phyloP scores from a whole-genome alignment of 2,329 filamentous ascomycete genomes.

The Lachnellula occidentalis region DNA sequence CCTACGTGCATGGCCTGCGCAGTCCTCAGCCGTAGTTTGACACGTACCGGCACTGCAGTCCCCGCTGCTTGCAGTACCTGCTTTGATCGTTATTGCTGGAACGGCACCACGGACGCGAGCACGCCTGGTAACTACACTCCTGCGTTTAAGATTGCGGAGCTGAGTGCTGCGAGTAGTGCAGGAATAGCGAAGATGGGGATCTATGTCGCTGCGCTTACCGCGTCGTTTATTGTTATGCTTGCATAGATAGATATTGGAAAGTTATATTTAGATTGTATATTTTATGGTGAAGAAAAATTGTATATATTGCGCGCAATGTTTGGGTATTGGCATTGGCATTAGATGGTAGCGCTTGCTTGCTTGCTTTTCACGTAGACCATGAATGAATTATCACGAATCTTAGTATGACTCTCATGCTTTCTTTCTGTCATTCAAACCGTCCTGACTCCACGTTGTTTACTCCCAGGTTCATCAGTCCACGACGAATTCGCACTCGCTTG shows the following conservation, averaged over 20 bases:
- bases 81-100: conserved; percentile 86
- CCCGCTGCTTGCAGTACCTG: conserved; percentile 70
- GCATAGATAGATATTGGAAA: neutral
- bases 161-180: conserved; percentile 1
- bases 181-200: neutral
- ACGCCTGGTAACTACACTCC: conserved; percentile 20
- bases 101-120: conserved; percentile 47
- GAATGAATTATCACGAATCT: no score
- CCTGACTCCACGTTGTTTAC: no score
- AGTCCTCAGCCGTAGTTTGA: conserved; percentile 69
- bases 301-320: no score
- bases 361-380: no score
- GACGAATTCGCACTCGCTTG: no score
- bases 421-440: no score
- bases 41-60: conserved; percentile 61
- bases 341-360: no score
- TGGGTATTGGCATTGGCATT: no score
- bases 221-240: neutral
- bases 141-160: conserved; percentile 12
- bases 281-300: no score
- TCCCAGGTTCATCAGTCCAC: no score
- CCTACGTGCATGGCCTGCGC: conserved; percentile 82
- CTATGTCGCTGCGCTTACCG: neutral
- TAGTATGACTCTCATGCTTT: no score
- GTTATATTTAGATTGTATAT: neutral